Conservation (phyloP, 768 basidiomycete species). For the Lactarius trivialis region DNA sequence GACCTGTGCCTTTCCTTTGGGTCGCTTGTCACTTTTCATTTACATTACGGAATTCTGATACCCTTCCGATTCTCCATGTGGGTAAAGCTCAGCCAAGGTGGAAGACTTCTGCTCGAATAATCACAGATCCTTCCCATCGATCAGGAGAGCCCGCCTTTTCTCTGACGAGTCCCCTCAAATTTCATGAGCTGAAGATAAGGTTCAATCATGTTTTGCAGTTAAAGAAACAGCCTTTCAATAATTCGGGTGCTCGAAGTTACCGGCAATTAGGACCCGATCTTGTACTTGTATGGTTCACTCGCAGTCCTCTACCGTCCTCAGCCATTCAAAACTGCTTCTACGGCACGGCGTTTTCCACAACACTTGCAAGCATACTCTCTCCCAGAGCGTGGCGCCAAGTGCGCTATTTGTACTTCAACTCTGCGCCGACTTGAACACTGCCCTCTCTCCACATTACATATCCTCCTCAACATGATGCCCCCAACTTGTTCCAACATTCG, state of each 20-base stretch:
- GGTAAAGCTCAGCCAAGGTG: constrained; percentile 19
- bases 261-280: constrained; percentile 18
- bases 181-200: constrained; percentile 21
- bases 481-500: constrained; percentile 34
- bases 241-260: constrained; percentile 22
- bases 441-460: constrained; percentile 10
- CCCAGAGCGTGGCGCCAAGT: constrained; percentile 14
- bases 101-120: constrained; percentile 14
- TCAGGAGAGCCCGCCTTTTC: constrained; percentile 18
- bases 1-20: not conserved
- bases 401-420: constrained; percentile 16
- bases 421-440: constrained; percentile 18
- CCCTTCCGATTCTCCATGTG: constrained; percentile 22
- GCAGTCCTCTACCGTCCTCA: not conserved
- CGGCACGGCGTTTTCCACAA: constrained; percentile 15
- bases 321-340: constrained; percentile 15
- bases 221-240: constrained; percentile 26
- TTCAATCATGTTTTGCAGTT: constrained; percentile 26
- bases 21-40: constrained; percentile 20
- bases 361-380: constrained; percentile 8
- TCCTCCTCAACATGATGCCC: constrained; percentile 27
- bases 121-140: constrained; percentile 22
- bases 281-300: constrained; percentile 22
- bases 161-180: constrained; percentile 22
- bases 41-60: constrained; percentile 24